Base-by-base conservation (phyloP, 2,329 filamentous ascomycete genomes). In the Ceratocystis ficicola region DNA sequence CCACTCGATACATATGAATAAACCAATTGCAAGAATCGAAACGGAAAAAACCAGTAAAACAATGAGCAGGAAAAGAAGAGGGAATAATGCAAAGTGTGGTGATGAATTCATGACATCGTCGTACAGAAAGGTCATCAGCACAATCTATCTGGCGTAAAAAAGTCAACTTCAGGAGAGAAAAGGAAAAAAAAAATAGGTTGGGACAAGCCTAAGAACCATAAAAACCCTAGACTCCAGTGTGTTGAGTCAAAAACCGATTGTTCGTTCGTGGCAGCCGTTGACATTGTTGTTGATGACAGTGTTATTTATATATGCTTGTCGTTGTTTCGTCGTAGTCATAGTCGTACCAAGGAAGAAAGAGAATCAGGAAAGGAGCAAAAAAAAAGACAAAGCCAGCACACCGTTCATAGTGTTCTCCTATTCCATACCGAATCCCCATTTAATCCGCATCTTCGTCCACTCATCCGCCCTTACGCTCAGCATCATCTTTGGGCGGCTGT, bases 381-480 rank as follows among this genome's bases (percentile, higher is more conserved):
- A 55, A 55, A 28, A 57, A 64, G 44, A 20, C 36, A 55, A 20
- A 7, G 32, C 12, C 55, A 17, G 30, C 55, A 36, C 55, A 25
- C 6, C 30, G 7, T 59, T 20, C n/a, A n/a, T 7, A 36, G 30
- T 32, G 6, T 20, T 59, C 30, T 32, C 8, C 0, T 59, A n/a
- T 10, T 59, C 63, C 46, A 64, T 5, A 15, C 48, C n/a, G 32
- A n/a, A 25, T 25, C n/a, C 62, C 25, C 22, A 30, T 36, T 20
- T 2, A 17, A 30, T 8, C 50, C 25, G 4, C 44, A 44, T 36
- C 3, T 62, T 50, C 10, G 22, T 7, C 7, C 41, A 32, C 50
- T 81, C 77, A 86, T 62, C 84, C 84, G 1, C 84, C 84, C 70
- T 86, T 86, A 67, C 84, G 80, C 68, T 86, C 84, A 1, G 79